These are phyloP conservation scores for Schizophyllum amplum DNA, from an alignment of 1,284 basidiomycete genomes.

Conservation along the genomic window DNA sequence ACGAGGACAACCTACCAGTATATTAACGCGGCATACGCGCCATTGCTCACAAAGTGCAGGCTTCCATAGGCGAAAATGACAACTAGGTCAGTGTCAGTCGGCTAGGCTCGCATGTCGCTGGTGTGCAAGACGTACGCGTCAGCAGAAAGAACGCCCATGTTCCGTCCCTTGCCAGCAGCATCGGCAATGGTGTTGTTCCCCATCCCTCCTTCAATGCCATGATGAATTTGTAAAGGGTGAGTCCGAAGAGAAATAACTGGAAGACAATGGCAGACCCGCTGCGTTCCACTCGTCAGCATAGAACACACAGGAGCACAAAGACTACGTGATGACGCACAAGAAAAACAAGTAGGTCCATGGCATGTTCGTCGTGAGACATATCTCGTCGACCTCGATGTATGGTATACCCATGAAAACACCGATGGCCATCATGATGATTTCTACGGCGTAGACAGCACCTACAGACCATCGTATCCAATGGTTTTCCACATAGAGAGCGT, in stretches of 20 bases:
- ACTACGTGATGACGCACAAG: constrained; percentile 16
- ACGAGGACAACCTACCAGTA: constrained; percentile 6
- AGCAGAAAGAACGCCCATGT: constrained; percentile 32
- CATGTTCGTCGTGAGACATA: constrained; percentile 20
- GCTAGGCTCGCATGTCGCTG: neutral
- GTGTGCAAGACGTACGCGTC: neutral
- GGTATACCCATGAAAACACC: constrained; percentile 24
- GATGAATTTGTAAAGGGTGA: constrained; percentile 25
- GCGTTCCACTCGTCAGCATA: constrained; percentile 3
- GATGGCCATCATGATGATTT: constrained; percentile 23
- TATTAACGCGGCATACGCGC: constrained; percentile 2
- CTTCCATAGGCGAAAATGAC: constrained; percentile 3
- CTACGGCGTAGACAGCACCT: constrained; percentile 18
- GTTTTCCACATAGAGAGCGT: constrained; percentile 25
- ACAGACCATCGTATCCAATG: constrained; percentile 17
- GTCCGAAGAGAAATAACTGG: constrained; percentile 23
- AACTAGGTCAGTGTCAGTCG: neutral
- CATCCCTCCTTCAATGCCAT: constrained; percentile 17
- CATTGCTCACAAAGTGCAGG: constrained; percentile 8
- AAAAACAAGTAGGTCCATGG: constrained; percentile 15
- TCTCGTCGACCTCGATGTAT: constrained; percentile 22
- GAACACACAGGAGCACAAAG: neutral
- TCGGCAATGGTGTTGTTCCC: constrained; percentile 23
- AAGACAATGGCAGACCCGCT: constrained; percentile 22
- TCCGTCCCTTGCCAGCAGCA: constrained; percentile 26